Evolutionary conservation across 805 yeast species (phyloP), one percentile per base, ranked within the genome.

Genomic region (Pachysolen tannophilus): DNA sequence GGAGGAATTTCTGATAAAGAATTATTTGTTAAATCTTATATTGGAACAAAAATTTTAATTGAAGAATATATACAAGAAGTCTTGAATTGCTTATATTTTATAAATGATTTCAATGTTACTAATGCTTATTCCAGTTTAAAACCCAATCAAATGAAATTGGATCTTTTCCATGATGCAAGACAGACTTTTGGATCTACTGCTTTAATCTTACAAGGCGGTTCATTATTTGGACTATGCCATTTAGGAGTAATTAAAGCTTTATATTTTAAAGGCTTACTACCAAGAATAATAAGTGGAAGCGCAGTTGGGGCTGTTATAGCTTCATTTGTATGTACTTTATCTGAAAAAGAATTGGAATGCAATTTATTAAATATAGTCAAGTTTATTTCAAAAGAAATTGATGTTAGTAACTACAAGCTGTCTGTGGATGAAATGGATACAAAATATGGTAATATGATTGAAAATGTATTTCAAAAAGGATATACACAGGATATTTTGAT

Each of bases 301-400:
- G 92, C 96, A 0, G 82, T 86, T 41, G 98, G 98, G 2, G 94
- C 97, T 0, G 80, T 88, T 2, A 87, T 88, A 14, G 97, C 95
- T 0, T 77, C 94, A 0, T 62, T 86, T 25, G 83, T 82, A 1
- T 86, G 97, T 49, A 74, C 85, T 9, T 61, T 82, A 41, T 66
- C 75, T 3, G 83, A 79, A 35, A 71, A 69, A 2, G 92, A 85
- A 45, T 58, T 88, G 5, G 57, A 59, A 1, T 59, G 54, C 4
- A 58, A 67, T 9, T 53, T 77, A 14, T 34, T 17, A 11, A 28
- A 26, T 13, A 34, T 40, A 8, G 40, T 28, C 10, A 30, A 33
- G 3, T 28, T 25, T 13, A 26, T 42, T 14, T 14, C 29, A 4
- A 26, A 14, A 4, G 63, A 57, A 9, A 61, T 65, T 63, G 33